Base-by-base conservation (phyloP, 805 yeast genomes). In the Tetrapisispora taiwanensis region DNA sequence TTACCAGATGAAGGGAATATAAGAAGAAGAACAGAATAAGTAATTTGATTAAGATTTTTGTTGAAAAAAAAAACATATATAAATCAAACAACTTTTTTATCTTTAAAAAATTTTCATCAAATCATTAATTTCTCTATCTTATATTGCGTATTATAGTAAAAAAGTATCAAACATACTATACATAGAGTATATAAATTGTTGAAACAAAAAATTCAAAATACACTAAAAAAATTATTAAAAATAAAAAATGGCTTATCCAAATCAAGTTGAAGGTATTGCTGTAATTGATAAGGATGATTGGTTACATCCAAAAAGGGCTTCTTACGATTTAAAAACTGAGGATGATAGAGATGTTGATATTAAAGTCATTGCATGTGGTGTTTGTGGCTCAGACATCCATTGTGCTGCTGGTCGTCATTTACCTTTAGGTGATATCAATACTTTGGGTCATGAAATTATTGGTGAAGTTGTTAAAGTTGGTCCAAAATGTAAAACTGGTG, bases 361-460 rank as follows among this genome's bases (percentile, higher is more conserved):
- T 36, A 75, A 76, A 57, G 72, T 75, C 41, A 78, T 74, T 50
- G 72, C 75, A 46, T 78, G 83, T 62, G 84, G 84, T 54, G 67
- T 81, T 10, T 81, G 88, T 65, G 88, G 85, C 17, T 71, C 78
- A 28, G 86, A 81, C 43, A 32, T 51, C 7, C 60, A 56, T 36
- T 47, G 49, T 26, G 55, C 59, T 30, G 44, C 48, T 27, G 56
- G 55, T 30, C 46, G 51, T 38, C 58, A 62, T 60, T 53, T 55
- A 24, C 22, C 44, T 30, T 46, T 40, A 42, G 40, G 44, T 8
- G 46, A 50, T 22, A 53, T 74, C 14, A 71, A 69, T 55, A 69
- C 73, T 49, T 81, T 76, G n/a, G 87, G 87, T 28, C 86, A 81
- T 60, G 86, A 81, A 59, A 71, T 81, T 49, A 65, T 80, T 37